Evolutionary conservation across 352 stramenopile species (phyloP), one percentile per base, ranked within the genome.

Genomic region (Globisporangium canariense): DNA sequence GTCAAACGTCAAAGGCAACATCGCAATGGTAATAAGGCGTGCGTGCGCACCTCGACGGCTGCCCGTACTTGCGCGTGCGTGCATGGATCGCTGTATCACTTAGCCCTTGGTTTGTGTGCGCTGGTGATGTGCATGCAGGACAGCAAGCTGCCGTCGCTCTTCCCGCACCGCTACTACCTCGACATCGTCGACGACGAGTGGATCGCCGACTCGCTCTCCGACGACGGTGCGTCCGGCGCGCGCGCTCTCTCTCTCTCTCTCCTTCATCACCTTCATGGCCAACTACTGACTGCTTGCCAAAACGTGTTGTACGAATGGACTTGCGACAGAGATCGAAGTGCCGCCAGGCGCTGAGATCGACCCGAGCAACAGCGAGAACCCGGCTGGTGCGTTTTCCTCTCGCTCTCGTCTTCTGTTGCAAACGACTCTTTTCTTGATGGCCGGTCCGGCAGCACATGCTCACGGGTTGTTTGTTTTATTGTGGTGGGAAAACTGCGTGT

Each of bases 121-220:
- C 25, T 28, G 25, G 51, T n/a, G 8, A 47, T 14, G 10, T n/a
- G 34, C 32, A 4, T 11, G 13, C 46, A 65, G 64, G 58, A 65
- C 51, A 69, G 57, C n/a, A 65, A 69, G 57, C 57, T 60, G 13
- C 64, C 46, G 8, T 90, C 74, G 47, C 66, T 90, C 45, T 92
- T 93, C 63, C 80, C 81, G 14, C 78, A 78, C 40, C 86, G 85
- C 54, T 76, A 80, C 66, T 90, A 81, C 60, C 65, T 94, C 53
- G 86, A 94, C 60, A 80, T 94, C 28, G 79, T 94, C 55, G 86
- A 94, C 73, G 83, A 92, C 59, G 82, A 73, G 11, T 94, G 86
- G 86, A 93, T 93, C 71, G 69, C 69, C 28, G 86, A 94, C 68
- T 71, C 73, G 45, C 74, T 94, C 57, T 93, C 86, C 18, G 86